Base-by-base conservation (phyloP, 441 rosid species). In the Gossypium lobatum region DNA sequence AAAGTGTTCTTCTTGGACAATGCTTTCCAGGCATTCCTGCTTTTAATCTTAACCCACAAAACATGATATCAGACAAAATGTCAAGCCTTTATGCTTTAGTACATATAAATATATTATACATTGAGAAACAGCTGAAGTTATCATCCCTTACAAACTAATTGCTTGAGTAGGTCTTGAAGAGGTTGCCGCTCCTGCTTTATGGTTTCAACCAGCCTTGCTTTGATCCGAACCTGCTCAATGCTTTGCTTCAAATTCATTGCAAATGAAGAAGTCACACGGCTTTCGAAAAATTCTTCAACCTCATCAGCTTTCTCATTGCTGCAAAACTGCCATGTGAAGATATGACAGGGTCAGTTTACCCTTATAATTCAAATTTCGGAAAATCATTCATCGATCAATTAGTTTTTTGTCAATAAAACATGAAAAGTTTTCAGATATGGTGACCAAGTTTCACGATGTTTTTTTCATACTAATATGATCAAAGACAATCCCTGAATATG, bases 201-300 rank as follows among this genome's bases (percentile, higher is more conserved):
- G 84, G 85, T 87, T 72, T 87, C 83, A 31, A 85, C 98, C 96
- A 97, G 93, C 48, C 78, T 87, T 8, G 97, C 91, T 23, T 89
- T 95, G 58, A 95, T 85, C 75, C 76, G 75, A 25, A 91, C 93
- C 67, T 82, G 81, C 74, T 95, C 99, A 21, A 91, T 75, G 86
- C 99, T 90, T 86, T 89, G 95, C 91, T 90, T 95, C 91, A 93
- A 81, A 69, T 96, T 95, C 82, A 97, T 91, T 13, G 87, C 83
- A 53, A 93, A 86, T 1, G 93, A 79, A 45, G 92, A 90, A 77
- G 70, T 86, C 0, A 83, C 23, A 1, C 91, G 89, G 71, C 80
- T 83, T 46, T 86, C 82, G 59, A 91, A 93, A 88, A 82, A 95
- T 80, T 95, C 93, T 82, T 88, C 94, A 31, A 88, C 83, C 83